phyloP scores from a whole-genome alignment of 164 flowering plant genomes.

The Chimonanthus praecox region DNA sequence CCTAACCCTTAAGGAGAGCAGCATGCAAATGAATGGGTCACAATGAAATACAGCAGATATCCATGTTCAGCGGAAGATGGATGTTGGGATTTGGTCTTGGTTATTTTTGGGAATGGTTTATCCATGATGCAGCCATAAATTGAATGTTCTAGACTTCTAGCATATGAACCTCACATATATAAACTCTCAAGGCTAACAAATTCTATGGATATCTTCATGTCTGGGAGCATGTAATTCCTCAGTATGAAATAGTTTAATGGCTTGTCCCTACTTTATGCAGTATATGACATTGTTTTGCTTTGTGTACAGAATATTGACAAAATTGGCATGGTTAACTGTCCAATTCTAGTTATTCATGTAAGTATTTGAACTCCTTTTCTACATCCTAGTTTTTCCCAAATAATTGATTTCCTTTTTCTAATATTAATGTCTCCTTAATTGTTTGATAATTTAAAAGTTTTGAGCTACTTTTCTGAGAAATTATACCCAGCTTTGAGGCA shows the following conservation, averaged over 20 bases:
- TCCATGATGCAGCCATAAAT: neutral
- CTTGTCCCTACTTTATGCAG: neutral
- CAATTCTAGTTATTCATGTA: slow-evolving; percentile 87
- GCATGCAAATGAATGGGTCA: neutral
- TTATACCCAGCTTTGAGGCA: too few relatives aligned
- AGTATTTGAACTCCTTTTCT: slow-evolving; percentile 19
- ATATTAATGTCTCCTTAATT: neutral
- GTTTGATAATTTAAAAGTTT: neutral
- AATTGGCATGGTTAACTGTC: slow-evolving; percentile 68
- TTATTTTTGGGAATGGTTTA: neutral
- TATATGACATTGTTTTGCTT: slow-evolving; percentile 4
- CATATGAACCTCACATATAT: neutral
- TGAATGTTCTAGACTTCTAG: neutral
- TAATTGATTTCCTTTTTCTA: neutral
- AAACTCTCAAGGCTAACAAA: neutral
- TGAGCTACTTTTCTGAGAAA: neutral
- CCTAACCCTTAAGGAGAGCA: neutral
- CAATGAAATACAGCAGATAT: neutral
- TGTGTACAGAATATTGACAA: slow-evolving; percentile 79
- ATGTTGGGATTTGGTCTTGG: neutral
- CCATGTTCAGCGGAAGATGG: neutral
- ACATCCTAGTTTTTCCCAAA: neutral
- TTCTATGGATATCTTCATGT: too few relatives aligned
- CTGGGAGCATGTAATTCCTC: neutral
- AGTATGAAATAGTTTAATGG: neutral